A percentile compares a stretch with the other conserved stretches of the same genome.
Conservation (phyloP, 1,284 basidiomycete species). For the Apiotrichum sp. region DNA sequence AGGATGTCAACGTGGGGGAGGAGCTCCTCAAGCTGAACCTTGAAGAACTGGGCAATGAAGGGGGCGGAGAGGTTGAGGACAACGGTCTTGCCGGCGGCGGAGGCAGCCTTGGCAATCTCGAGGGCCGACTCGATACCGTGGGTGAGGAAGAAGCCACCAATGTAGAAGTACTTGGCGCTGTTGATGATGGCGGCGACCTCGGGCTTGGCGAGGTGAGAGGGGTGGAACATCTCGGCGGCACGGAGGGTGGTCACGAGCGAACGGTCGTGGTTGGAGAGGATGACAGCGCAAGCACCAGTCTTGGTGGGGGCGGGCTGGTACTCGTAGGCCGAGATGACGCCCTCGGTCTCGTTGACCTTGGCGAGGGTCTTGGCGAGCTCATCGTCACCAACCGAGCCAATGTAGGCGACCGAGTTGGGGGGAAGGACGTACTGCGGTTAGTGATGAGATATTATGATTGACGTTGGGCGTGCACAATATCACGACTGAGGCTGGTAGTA, state of each 20-base stretch:
- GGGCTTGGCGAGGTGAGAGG: constrained; percentile 70
- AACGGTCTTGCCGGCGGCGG: constrained; percentile 72
- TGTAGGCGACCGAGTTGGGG: constrained; percentile 84
- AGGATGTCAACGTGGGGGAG: constrained; percentile 77
- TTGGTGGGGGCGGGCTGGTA: constrained; percentile 71
- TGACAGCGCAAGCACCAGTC: constrained; percentile 94
- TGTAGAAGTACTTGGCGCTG: constrained; percentile 80
- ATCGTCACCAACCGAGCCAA: constrained; percentile 91
- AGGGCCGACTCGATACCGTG: constrained; percentile 75
- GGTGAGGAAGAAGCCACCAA: constrained; percentile 96
- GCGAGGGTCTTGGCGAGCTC: constrained; percentile 82
- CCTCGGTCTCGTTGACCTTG: constrained; percentile 88
- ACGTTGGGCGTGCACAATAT: not conserved
- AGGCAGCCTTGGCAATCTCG: constrained; percentile 74
- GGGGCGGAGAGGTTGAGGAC: constrained; percentile 93
- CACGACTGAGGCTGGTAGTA: too few relatives aligned
- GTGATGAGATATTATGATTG: too few relatives aligned
- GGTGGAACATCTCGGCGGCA: constrained; percentile 82
- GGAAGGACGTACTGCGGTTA: constrained; percentile 84
- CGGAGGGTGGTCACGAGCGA: constrained; percentile 88
- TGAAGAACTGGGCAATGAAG: constrained; percentile 95
- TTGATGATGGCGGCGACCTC: constrained; percentile 71
- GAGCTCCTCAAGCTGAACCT: constrained; percentile 68
- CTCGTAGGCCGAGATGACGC: constrained; percentile 81
- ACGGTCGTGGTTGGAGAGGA: constrained; percentile 89